Percentiles rank a stretch among this genome's conserved stretches.
Evolutionary conservation across 2,329 filamentous ascomycete species (phyloP).

Genomic region (Calonectria crousiana): DNA sequence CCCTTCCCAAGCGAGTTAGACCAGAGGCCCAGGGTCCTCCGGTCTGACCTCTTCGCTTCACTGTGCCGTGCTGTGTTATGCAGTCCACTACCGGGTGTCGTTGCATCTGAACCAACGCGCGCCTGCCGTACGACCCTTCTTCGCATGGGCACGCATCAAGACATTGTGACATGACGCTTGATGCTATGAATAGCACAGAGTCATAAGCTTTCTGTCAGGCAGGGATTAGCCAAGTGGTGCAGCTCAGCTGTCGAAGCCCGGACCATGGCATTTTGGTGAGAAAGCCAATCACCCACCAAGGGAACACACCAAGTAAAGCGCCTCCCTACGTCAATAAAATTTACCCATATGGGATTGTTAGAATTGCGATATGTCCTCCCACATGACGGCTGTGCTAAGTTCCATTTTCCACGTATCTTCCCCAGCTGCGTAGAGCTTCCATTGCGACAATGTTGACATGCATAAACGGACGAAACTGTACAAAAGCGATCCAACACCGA

Average conservation of each 20-base stretch:
- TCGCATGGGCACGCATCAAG: neutral
- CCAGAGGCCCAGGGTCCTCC: neutral
- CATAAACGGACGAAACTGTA: neutral
- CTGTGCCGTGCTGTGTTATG: neutral
- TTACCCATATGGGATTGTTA: neutral
- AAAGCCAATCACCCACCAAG: neutral
- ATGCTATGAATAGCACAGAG: slow-evolving; percentile 24
- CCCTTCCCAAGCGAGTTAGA: neutral
- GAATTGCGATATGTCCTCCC: neutral
- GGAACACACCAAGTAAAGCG: neutral
- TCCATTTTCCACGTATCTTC: neutral
- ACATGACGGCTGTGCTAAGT: no score
- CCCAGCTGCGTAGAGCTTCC: neutral
- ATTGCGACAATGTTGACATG: neutral
- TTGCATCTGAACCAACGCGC: slow-evolving; percentile 1
- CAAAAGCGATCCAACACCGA: neutral
- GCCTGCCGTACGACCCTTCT: neutral
- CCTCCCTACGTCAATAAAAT: neutral
- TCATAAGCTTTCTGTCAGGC: slow-evolving; percentile 28
- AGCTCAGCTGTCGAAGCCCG: slow-evolving; percentile 10
- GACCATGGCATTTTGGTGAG: neutral
- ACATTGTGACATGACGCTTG: neutral
- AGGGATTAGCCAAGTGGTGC: slow-evolving; percentile 15
- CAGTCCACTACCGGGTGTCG: neutral
- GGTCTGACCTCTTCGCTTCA: neutral